Percentiles rank a stretch among this genome's conserved stretches.
These are phyloP conservation scores for Adenanthera pavonina DNA, from an alignment of 306 rosid genomes.

Conservation along the genomic window DNA sequence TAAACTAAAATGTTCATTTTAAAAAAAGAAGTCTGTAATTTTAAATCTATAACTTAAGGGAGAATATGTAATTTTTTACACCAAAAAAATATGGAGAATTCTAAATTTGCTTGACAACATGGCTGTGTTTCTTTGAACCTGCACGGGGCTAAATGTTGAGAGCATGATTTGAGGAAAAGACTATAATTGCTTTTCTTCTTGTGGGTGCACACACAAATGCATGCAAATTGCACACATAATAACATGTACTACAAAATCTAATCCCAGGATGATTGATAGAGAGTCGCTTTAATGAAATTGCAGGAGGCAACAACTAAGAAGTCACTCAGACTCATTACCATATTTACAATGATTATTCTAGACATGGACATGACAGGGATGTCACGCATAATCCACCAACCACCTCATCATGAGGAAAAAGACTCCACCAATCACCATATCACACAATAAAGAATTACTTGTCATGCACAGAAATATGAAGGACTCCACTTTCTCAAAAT, in stretches of 20 bases:
- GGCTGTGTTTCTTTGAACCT: not conserved
- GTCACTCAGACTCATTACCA: not conserved
- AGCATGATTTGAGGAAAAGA: slow-evolving; percentile 27
- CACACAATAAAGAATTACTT: not conserved
- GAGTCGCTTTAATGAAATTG: not conserved
- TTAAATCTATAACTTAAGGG: not conserved
- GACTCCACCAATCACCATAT: not conserved
- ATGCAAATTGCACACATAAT: slow-evolving; percentile 9
- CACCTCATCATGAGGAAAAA: slow-evolving; percentile 7
- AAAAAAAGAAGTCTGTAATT: not conserved
- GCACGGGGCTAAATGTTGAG: slow-evolving; percentile 9
- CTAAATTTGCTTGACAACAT: slow-evolving; percentile 6
- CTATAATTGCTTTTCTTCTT: not conserved
- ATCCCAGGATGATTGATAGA: not conserved
- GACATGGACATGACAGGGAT: slow-evolving; percentile 17
- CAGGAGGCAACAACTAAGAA: not conserved
- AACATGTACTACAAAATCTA: not conserved
- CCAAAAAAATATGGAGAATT: not conserved
- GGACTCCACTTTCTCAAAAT: not conserved
- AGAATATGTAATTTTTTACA: not conserved
- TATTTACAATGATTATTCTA: slow-evolving; percentile 11
- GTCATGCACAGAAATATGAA: not conserved
- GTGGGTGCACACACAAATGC: not conserved
- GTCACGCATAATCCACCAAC: slow-evolving; percentile 25
- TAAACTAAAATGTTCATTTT: not conserved